Conservation (phyloP, 495 filamentous ascomycete genomes). For the Elasticomyces elasticus region DNA sequence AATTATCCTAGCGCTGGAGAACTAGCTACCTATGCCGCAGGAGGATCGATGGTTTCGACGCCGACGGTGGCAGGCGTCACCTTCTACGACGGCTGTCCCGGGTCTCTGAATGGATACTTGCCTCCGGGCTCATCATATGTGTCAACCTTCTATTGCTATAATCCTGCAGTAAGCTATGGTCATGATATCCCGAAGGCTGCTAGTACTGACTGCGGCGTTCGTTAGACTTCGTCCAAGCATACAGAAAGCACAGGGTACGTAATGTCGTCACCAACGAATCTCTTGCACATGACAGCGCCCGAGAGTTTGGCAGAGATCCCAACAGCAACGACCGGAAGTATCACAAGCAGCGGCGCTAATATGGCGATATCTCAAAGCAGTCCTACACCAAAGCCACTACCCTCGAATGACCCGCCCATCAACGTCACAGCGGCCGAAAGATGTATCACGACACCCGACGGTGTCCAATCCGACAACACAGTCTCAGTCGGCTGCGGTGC, state of each 20-base stretch:
- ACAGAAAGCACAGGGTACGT: not conserved
- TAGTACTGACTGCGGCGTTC: not conserved
- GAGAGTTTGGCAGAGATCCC: not conserved
- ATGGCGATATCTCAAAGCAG: not conserved
- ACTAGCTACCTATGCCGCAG: not conserved
- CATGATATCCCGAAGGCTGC: not conserved
- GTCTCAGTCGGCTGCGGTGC: constrained; percentile 2
- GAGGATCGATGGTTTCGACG: not conserved
- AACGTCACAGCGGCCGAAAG: not conserved
- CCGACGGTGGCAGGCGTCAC: not conserved
- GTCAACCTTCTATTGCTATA: not conserved
- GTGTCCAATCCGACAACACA: not conserved
- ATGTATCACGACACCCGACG: not conserved
- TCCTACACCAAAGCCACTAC: not conserved
- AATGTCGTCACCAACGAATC: not conserved
- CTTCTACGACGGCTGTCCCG: not conserved
- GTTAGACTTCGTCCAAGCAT: not conserved
- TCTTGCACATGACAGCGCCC: not conserved
- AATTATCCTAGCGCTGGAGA: not conserved
- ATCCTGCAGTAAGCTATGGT: not conserved
- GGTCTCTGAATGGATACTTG: not conserved
- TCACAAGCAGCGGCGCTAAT: not conserved
- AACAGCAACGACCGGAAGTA: not conserved
- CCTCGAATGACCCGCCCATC: not conserved
- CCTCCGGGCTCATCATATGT: not conserved